Conservation (phyloP, 768 basidiomycete genomes). For the Termitomyces sp. region DNA sequence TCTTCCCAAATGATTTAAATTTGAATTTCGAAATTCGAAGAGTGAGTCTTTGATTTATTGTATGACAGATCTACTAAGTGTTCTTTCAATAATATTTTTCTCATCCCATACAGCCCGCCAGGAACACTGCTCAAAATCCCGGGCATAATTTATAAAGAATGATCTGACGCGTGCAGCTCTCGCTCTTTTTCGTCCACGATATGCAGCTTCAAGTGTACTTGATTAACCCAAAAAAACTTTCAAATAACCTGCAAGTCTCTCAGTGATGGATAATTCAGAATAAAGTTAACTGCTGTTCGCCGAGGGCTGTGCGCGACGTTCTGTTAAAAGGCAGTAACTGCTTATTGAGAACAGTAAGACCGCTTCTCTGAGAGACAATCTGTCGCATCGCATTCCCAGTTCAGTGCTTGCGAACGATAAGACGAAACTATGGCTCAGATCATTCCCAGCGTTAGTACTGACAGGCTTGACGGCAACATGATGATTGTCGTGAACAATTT, state of each 20-base stretch:
- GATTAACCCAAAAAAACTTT: neutral
- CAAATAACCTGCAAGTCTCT: neutral
- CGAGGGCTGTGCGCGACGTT: neutral
- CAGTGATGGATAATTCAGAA: neutral
- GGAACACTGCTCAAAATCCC: no score
- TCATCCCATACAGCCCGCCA: neutral
- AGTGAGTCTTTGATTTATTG: neutral
- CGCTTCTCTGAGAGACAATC: neutral
- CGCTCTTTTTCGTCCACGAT: no score
- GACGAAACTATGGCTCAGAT: neutral
- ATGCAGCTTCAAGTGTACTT: neutral
- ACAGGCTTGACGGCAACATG: neutral
- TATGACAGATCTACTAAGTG: neutral
- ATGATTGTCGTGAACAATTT: neutral
- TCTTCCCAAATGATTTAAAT: neutral
- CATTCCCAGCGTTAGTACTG: neutral
- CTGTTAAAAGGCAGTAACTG: neutral
- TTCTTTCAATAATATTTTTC: neutral
- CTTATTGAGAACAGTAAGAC: neutral
- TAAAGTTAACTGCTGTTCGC: neutral
- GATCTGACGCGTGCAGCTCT: neutral
- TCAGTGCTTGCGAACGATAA: neutral
- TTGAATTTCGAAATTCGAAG: neutral
- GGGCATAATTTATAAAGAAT: neutral
- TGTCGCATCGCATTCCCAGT: neutral